Percentiles rank a stretch among this genome's conserved stretches.
Conservation (phyloP, 768 basidiomycete species). For the Mycena rebaudengoi region DNA sequence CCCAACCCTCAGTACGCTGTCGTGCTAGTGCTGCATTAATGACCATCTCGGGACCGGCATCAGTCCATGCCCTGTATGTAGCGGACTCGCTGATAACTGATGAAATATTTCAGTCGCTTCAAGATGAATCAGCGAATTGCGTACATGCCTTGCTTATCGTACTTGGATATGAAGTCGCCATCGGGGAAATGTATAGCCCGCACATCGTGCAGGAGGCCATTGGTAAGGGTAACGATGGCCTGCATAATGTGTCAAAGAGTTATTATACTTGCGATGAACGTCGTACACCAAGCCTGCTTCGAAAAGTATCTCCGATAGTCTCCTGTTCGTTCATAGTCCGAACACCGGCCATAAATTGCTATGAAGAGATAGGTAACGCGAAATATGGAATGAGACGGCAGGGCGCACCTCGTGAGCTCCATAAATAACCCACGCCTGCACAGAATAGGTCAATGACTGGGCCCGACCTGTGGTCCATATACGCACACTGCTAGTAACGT, state of each 20-base stretch:
- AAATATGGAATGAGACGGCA: neutral
- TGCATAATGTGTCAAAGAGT: neutral
- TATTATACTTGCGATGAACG: neutral
- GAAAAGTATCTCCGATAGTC: too few species aligned
- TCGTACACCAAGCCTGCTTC: conserved; percentile 21
- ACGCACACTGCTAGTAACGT: conserved; percentile 13
- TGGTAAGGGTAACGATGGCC: conserved; percentile 19
- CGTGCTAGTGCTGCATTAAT: conserved; percentile 26
- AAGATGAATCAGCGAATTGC: neutral
- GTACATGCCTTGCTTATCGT: conserved; percentile 26
- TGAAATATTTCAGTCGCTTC: neutral
- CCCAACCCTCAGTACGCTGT: conserved; percentile 26
- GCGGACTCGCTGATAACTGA: conserved; percentile 16
- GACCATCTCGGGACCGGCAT: conserved; percentile 15
- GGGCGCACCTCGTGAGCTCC: conserved; percentile 28
- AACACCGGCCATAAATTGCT: conserved; percentile 24
- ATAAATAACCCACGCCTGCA: conserved; percentile 31
- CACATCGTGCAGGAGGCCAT: conserved; percentile 26
- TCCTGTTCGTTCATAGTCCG: too few species aligned
- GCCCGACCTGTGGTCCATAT: too few species aligned
- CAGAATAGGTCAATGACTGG: neutral
- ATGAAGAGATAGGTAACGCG: neutral
- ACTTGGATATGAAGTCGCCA: conserved; percentile 13
- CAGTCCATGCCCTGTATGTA: neutral
- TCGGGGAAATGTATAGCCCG: conserved; percentile 27